Evolutionary conservation across 495 filamentous ascomycete species (phyloP), one percentile per base, ranked within the genome.

Genomic region (Cercophora samala): DNA sequence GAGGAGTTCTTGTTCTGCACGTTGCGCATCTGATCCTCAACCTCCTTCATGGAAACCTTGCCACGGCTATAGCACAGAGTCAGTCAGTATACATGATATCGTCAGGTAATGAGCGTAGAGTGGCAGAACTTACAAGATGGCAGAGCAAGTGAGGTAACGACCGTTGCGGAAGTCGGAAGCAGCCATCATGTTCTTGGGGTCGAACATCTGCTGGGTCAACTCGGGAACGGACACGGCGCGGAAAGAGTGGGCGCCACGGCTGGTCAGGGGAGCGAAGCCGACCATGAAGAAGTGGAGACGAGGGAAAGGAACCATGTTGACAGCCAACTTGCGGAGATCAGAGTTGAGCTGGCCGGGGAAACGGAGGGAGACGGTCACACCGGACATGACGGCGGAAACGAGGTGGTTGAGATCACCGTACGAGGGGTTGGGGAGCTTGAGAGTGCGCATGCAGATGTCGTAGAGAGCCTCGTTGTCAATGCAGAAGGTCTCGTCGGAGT

Each of bases 211-310:
- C 86, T 99, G 95, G 77, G 95, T 99, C 81, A 99, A 87, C 87
- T 99, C 95, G 42, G 96, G 95, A 67, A 99, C 95, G 77, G 88
- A 91, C 80, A 99, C 90, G 69, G 96, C 93, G 78, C 95, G 96
- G 95, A 98, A 99, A 68, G 89, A 90, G 87, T 93, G 77, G 74
- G 93, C 88, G 76, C 93, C 93, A 81, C 95, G 93, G 87, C 91
- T 94, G 78, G 95, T 99, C 72, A 99, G 89, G 78, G 95, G 95
- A 80, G 95, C 94, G 81, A 99, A 99, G 79, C 95, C 95, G 79
- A 99, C 96, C 95, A 99, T 99, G 90, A 99, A 99, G 91, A 99
- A 99, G 84, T 99, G 95, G 64, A 99, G 91, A 91, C 95, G 95
- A 75, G 95, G 95, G 90, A 99, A 99, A 66, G 95, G 95, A 85